Conservation (phyloP, 495 filamentous ascomycete genomes). For the Trichocladium uniseriatum region DNA sequence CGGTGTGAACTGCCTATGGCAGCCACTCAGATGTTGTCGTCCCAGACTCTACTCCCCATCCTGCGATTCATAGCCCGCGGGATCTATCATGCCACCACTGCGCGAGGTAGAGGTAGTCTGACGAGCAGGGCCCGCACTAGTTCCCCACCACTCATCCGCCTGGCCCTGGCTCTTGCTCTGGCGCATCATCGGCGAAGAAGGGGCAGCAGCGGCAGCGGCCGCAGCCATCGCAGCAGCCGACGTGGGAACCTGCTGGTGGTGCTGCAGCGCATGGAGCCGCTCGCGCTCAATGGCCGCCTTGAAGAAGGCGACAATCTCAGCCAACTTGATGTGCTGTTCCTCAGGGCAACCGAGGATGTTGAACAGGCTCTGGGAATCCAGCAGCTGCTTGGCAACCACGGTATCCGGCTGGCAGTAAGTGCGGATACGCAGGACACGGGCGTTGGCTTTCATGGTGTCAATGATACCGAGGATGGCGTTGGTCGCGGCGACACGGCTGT, state of each 20-base stretch:
- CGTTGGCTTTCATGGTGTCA: slow-evolving; percentile 33
- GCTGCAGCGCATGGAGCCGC: not conserved
- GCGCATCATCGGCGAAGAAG: not conserved
- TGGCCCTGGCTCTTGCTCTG: not conserved
- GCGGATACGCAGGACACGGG: slow-evolving; percentile 31
- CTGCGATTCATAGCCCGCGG: not conserved
- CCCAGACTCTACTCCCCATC: too few species aligned
- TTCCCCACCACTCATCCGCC: not conserved
- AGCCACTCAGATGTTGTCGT: too few species aligned
- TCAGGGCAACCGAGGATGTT: slow-evolving; percentile 28
- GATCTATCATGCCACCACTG: not conserved
- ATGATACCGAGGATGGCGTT: slow-evolving; percentile 26
- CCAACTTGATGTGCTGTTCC: slow-evolving; percentile 26
- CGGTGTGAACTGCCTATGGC: too few species aligned
- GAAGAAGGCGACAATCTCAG: slow-evolving; percentile 32
- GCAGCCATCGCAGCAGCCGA: not conserved
- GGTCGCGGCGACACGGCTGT: slow-evolving; percentile 22
- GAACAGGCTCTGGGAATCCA: slow-evolving; percentile 32
- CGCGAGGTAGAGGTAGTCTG: not conserved
- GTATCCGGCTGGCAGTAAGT: slow-evolving; percentile 41
- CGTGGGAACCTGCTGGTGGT: not conserved
- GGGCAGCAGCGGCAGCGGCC: not conserved
- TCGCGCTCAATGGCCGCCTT: slow-evolving; percentile 28
- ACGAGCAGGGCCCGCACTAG: not conserved
- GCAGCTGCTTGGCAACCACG: slow-evolving; percentile 38